phyloP scores from a whole-genome alignment of 495 filamentous ascomycete species.

The Ascobolus immersus region DNA sequence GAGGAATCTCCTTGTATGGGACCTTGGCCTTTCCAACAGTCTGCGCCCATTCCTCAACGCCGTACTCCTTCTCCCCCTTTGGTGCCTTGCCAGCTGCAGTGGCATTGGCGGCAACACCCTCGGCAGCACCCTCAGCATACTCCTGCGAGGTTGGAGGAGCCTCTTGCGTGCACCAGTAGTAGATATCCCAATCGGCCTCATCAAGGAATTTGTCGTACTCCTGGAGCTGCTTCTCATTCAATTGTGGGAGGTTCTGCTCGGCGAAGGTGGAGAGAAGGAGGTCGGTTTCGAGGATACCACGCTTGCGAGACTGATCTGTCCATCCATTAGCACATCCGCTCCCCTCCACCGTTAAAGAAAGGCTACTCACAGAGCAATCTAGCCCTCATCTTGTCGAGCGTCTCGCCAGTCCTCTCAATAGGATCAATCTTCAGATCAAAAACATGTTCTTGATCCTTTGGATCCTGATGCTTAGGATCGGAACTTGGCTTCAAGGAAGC shows the following conservation, averaged over 20 bases:
- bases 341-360: neutral
- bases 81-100: too few relatives aligned
- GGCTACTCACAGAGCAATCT: slow-evolving; percentile 42
- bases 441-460: neutral
- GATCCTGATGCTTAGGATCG: neutral
- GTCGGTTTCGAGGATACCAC: slow-evolving; percentile 85
- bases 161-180: slow-evolving; percentile 98
- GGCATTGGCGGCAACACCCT: neutral
- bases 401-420: neutral
- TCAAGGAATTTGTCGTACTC: slow-evolving; percentile 89
- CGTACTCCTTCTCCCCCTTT: slow-evolving; percentile 6
- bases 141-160: slow-evolving; percentile 26
- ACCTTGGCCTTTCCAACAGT: slow-evolving; percentile 85
- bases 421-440: too few relatives aligned
- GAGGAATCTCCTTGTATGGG: slow-evolving; percentile 70
- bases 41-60: slow-evolving; percentile 74
- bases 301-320: slow-evolving; percentile 83
- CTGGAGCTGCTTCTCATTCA: slow-evolving; percentile 45
- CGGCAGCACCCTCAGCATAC: slow-evolving; percentile 12
- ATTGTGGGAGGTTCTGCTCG: slow-evolving; percentile 41
- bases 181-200: slow-evolving; percentile 99
- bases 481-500: neutral
- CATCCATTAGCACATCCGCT: neutral
- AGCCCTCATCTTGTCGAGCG: slow-evolving; percentile 50
- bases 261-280: slow-evolving; percentile 92